Percentiles rank a stretch among this genome's conserved stretches.
Evolutionary conservation across 176 grass and related monocot genomes (phyloP).

Genomic region (Elymus sibiricus): DNA sequence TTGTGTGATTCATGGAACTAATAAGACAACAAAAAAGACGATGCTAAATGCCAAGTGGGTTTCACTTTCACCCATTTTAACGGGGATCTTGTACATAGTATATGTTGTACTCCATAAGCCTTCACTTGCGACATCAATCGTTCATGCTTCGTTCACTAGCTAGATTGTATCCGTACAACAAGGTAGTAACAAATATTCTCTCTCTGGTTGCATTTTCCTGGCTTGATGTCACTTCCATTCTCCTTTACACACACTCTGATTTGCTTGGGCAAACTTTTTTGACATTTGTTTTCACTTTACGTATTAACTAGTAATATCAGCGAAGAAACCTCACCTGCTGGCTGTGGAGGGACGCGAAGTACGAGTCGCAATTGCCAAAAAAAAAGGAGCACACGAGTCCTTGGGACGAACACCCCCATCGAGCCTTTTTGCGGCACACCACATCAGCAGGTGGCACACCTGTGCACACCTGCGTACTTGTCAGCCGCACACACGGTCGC

Average conservation of each 20-base stretch:
- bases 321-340: neutral
- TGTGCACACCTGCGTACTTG: neutral
- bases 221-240: neutral
- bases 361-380: neutral
- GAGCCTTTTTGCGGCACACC: neutral
- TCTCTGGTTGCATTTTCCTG: neutral
- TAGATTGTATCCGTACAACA: neutral
- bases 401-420: neutral
- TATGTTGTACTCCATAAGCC: neutral
- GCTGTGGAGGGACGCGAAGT: neutral
- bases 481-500: neutral
- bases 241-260: neutral
- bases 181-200: neutral
- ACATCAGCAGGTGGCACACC: conserved; percentile 18
- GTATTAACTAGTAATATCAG: conserved; percentile 20
- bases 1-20: neutral
- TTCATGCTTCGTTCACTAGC: neutral
- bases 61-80: conserved; percentile 12
- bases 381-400: neutral
- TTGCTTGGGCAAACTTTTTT: conserved; percentile 14
- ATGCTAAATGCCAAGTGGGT: neutral
- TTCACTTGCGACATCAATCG: neutral
- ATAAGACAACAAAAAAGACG: neutral
- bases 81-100: too few relatives aligned
- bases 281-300: conserved; percentile 8